Conservation (phyloP, 768 basidiomycete genomes). For the Macrolepiota albuminosa region DNA sequence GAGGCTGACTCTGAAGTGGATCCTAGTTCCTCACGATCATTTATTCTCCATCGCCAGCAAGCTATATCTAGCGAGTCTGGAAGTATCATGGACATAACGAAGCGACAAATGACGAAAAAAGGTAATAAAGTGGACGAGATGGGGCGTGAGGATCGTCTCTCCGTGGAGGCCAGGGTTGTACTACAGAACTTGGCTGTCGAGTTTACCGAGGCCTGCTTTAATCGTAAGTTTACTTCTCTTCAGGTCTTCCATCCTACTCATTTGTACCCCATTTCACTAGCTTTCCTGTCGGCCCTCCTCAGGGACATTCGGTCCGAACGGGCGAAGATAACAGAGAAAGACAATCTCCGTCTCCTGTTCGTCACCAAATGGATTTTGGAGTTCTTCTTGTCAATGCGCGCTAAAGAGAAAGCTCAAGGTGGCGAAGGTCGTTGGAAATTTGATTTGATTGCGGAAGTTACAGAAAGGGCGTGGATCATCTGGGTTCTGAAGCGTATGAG, state of each 20-base stretch:
- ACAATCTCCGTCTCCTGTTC: constrained; percentile 84
- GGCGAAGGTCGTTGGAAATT: constrained; percentile 48
- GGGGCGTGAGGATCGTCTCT: constrained; percentile 61
- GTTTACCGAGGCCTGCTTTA: constrained; percentile 84
- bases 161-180: constrained; percentile 54
- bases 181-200: constrained; percentile 66
- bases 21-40: constrained; percentile 38
- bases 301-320: constrained; percentile 94
- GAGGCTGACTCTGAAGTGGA: constrained; percentile 20
- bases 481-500: constrained; percentile 92
- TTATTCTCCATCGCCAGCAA: constrained; percentile 82
- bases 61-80: constrained; percentile 69
- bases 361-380: constrained; percentile 90
- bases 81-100: constrained; percentile 65
- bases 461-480: constrained; percentile 80
- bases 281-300: constrained; percentile 79
- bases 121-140: constrained; percentile 63
- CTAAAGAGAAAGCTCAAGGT: constrained; percentile 30
- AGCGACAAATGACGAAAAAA: constrained; percentile 57
- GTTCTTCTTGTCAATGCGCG: constrained; percentile 67
- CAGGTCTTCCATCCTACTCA: constrained; percentile 11
- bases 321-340: constrained; percentile 90
- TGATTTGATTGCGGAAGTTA: constrained; percentile 78
- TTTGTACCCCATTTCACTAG: constrained; percentile 32
- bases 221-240: constrained; percentile 52